These are phyloP conservation scores for Jatropha curcas DNA, from an alignment of 345 rosid genomes.

Conservation along the genomic window DNA sequence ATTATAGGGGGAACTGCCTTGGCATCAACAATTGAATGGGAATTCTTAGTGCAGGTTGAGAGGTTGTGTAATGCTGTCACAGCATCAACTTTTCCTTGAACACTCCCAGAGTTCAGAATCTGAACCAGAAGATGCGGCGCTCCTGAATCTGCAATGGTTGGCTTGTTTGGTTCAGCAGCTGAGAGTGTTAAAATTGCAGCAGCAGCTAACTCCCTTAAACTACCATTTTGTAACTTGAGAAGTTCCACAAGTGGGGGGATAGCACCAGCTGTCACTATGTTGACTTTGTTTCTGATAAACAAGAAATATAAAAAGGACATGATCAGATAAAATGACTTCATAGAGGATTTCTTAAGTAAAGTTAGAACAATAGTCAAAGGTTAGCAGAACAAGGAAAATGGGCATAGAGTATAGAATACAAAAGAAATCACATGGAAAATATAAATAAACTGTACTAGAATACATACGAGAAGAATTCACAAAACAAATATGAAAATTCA, in stretches of 20 bases:
- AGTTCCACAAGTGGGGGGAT: constrained; percentile 67
- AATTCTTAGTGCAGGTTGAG: constrained; percentile 51
- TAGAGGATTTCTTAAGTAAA: background rate
- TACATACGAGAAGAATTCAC: background rate
- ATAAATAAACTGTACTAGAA: background rate
- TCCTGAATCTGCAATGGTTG: constrained; percentile 58
- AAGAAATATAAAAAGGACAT: background rate
- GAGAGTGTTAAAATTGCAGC: constrained; percentile 78
- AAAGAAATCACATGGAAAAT: background rate
- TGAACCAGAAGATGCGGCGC: constrained; percentile 63
- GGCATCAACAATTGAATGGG: constrained; percentile 47
- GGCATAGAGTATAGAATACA: background rate
- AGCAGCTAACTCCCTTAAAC: constrained; percentile 64
- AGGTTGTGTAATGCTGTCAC: constrained; percentile 74
- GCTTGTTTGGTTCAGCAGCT: constrained; percentile 66
- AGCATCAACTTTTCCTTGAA: constrained; percentile 78
- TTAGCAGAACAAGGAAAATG: background rate
- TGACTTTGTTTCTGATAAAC: constrained; percentile 63
- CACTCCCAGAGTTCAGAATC: constrained; percentile 68
- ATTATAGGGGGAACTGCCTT: constrained; percentile 65
- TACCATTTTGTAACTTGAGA: constrained; percentile 51
- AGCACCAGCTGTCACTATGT: constrained; percentile 69
- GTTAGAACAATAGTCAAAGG: background rate
- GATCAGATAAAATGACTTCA: constrained; percentile 1
- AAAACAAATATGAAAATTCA: background rate